Percentiles rank a stretch among this genome's conserved stretches.
Conservation (phyloP, 2,329 filamentous ascomycete genomes). For the Aspergillus pseudoglaucus region DNA sequence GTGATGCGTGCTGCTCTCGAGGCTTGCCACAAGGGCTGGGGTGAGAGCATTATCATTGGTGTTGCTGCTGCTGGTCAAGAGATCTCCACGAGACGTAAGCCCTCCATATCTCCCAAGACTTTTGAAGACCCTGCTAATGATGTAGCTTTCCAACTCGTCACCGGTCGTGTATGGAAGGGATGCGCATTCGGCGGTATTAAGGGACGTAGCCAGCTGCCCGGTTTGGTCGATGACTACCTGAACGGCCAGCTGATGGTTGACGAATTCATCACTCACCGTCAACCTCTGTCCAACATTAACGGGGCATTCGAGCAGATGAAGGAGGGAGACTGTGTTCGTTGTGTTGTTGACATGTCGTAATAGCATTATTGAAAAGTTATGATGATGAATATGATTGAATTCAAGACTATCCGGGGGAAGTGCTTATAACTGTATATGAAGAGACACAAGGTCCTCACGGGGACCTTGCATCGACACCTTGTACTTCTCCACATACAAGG, state of each 20-base stretch:
- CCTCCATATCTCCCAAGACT: neutral
- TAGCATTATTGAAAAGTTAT: neutral
- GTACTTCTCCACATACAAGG: too few species aligned
- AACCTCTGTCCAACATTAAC: conserved; percentile 78
- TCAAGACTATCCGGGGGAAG: neutral
- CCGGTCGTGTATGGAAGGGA: conserved; percentile 94
- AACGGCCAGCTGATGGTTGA: conserved; percentile 90
- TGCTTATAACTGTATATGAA: neutral
- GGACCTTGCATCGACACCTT: too few species aligned
- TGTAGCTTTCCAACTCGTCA: conserved; percentile 94
- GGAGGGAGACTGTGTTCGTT: conserved; percentile 91
- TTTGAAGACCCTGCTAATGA: conserved; percentile 1
- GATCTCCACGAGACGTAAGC: conserved; percentile 86
- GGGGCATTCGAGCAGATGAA: conserved; percentile 90
- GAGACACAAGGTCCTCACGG: too few species aligned
- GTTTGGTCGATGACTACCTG: conserved; percentile 83
- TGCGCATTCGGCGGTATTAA: conserved; percentile 98
- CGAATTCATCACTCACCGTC: conserved; percentile 97
- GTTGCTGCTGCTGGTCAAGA: conserved; percentile 95
- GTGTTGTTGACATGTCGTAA: conserved; percentile 64
- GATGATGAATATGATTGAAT: conserved; percentile 1
- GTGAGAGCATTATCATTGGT: conserved; percentile 94
- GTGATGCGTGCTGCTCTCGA: conserved; percentile 95
- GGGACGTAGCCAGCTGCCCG: conserved; percentile 84
- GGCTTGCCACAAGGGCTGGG: conserved; percentile 99